These are phyloP conservation scores for Zygnema circumcarinatum DNA, from an alignment of 139 green algal genomes.

Conservation along the genomic window DNA sequence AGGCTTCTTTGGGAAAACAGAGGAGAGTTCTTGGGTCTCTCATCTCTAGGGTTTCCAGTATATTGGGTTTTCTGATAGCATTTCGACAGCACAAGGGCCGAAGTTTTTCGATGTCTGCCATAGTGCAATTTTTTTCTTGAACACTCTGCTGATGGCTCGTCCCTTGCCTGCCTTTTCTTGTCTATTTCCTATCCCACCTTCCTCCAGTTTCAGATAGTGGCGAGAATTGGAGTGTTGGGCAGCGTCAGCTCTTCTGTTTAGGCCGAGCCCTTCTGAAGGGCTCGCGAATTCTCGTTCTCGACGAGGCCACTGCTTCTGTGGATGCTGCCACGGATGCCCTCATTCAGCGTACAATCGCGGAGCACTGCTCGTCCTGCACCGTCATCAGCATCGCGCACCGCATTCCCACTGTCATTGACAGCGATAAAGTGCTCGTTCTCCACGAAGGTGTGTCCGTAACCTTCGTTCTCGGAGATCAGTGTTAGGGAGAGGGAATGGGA, in stretches of 20 bases:
- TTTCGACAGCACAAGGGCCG: too few species aligned
- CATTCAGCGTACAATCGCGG: constrained; percentile 73
- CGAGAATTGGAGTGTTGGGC: constrained; percentile 83
- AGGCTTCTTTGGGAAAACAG: too few species aligned
- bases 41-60: too few species aligned
- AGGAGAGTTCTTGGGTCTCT: too few species aligned
- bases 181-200: neutral
- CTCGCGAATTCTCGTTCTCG: constrained; percentile 75
- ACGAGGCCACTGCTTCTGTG: constrained; percentile 91
- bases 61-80: too few species aligned
- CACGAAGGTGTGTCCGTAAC: constrained; percentile 34
- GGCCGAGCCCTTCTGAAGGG: constrained; percentile 83
- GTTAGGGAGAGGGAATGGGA: neutral
- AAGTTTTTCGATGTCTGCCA: too few species aligned
- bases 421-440: constrained; percentile 36
- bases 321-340: constrained; percentile 86
- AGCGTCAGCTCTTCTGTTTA: constrained; percentile 93
- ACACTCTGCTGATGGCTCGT: too few species aligned
- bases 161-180: neutral
- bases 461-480: neutral
- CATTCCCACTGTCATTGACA: constrained; percentile 81
- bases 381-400: constrained; percentile 42
- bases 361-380: constrained; percentile 33
- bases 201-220: constrained; percentile 74
- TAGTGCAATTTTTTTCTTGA: too few species aligned